These are phyloP conservation scores for Phialemoniopsis sp. DNA, from an alignment of 2,329 filamentous ascomycete genomes.

Conservation along the genomic window DNA sequence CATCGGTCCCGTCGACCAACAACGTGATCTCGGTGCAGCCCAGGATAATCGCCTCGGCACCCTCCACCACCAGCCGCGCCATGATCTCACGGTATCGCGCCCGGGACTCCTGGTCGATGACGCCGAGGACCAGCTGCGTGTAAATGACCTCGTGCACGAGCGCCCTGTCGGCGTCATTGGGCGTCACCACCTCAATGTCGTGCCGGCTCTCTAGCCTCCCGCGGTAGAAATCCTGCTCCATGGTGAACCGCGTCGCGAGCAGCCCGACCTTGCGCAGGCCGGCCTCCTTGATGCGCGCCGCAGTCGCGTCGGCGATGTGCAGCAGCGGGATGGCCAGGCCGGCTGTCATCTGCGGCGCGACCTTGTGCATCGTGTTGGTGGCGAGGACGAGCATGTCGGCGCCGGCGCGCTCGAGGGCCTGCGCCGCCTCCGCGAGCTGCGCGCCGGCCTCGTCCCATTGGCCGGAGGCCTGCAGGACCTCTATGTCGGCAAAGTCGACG, in stretches of 20 bases:
- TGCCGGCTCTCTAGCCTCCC: constrained; percentile 5
- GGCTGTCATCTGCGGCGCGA: constrained; percentile 6
- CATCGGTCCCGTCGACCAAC: constrained; percentile 7
- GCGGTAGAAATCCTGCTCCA: constrained; percentile 11
- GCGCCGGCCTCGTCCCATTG: constrained; percentile 35
- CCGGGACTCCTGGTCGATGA: constrained; percentile 3
- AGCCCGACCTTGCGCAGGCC: constrained; percentile 6
- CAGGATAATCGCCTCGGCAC: constrained; percentile 9
- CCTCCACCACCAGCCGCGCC: constrained; percentile 5
- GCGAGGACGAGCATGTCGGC: constrained; percentile 12
- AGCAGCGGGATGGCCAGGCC: constrained; percentile 7
- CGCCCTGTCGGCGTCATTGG: constrained; percentile 3
- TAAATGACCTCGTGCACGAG: constrained; percentile 9
- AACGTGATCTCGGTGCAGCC: constrained; percentile 12
- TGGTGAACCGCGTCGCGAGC: constrained; percentile 10
- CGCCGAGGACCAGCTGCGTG: constrained; percentile 8
- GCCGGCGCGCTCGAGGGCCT: constrained; percentile 7
- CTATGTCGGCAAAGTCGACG: constrained; percentile 12
- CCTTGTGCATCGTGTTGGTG: constrained; percentile 12
- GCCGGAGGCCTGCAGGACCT: constrained; percentile 35
- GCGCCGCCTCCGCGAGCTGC: constrained; percentile 25
- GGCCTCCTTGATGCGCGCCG: constrained; percentile 1
- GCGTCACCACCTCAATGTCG: constrained; percentile 11
- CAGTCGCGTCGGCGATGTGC: constrained; percentile 10
- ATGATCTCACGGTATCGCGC: background rate